Percentiles rank a stretch among this genome's conserved stretches.
Conservation (phyloP, 2,329 filamentous ascomycete genomes). For the Clonostachys rhizophaga region DNA sequence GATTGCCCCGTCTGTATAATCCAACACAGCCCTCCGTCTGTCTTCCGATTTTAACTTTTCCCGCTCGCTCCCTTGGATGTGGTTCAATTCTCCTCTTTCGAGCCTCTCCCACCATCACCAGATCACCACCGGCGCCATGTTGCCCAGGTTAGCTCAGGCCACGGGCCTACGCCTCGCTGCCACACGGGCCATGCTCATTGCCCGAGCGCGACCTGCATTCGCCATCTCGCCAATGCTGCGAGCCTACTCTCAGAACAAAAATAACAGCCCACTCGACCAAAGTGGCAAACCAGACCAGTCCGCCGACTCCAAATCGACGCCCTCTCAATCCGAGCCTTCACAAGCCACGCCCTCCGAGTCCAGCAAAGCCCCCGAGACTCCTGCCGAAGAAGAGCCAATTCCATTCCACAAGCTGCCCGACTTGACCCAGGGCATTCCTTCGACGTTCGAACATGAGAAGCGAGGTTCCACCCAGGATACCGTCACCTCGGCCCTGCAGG, state of each 20-base stretch:
- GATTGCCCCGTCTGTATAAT: no score
- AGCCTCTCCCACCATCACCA: no score
- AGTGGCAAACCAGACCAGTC: neutral
- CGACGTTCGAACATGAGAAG: conserved; percentile 74
- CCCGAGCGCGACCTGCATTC: conserved; percentile 9
- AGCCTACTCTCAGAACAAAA: conserved; percentile 15
- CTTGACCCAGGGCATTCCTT: conserved; percentile 90
- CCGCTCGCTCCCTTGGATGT: no score
- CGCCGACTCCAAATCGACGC: neutral
- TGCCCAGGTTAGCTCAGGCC: conserved; percentile 25
- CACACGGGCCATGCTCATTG: neutral
- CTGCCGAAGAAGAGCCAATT: conserved; percentile 32
- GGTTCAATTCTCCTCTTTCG: no score
- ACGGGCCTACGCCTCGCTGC: conserved; percentile 21
- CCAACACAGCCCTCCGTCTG: neutral
- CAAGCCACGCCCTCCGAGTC: conserved; percentile 13
- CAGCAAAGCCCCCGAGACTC: conserved; percentile 2
- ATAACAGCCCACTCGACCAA: neutral
- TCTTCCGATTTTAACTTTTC: neutral
- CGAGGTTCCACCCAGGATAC: neutral
- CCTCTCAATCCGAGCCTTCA: conserved; percentile 1
- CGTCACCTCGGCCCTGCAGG: conserved; percentile 18
- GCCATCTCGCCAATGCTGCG: conserved; percentile 18
- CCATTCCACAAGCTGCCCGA: conserved; percentile 74
- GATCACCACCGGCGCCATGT: conserved; percentile 22